Conservation (phyloP, 352 stramenopile species). For the Pythium sukuiense region DNA sequence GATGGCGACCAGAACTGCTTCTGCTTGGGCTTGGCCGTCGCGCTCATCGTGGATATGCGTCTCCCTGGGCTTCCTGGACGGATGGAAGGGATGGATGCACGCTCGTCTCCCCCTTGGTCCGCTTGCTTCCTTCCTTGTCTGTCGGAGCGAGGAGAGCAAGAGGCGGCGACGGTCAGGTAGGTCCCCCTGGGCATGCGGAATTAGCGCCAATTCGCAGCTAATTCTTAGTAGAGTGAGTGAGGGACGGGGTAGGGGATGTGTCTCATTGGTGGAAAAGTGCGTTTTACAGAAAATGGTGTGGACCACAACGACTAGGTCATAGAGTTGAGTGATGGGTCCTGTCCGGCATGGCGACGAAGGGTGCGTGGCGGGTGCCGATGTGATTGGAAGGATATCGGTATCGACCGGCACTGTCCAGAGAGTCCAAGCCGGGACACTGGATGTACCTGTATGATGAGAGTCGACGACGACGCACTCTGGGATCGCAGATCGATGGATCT, state of each 20-base stretch:
- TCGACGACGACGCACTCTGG: not conserved
- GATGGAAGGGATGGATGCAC: no score
- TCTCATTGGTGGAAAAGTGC: constrained; percentile 15
- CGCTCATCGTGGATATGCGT: not conserved
- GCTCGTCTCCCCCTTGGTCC: not conserved
- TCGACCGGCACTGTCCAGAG: not conserved
- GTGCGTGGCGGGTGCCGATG: not conserved
- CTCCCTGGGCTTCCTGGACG: not conserved
- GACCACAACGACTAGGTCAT: constrained; percentile 3
- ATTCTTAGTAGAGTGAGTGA: constrained; percentile 1
- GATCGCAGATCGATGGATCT: constrained; percentile 6
- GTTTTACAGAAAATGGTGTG: constrained; percentile 13
- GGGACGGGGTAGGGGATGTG: constrained; percentile 10
- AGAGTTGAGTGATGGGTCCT: constrained; percentile 13
- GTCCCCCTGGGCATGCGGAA: not conserved
- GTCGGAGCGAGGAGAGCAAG: constrained; percentile 9
- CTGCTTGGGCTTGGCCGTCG: constrained; percentile 34
- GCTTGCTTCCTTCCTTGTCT: constrained; percentile 7
- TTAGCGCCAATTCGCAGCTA: constrained; percentile 2
- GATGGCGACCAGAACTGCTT: constrained; percentile 76
- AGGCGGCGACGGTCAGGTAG: constrained; percentile 5
- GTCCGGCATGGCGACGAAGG: not conserved
- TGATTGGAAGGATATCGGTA: not conserved
- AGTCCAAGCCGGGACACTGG: no score
- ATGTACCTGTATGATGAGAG: not conserved